Base-by-base conservation (phyloP, 208 protist genomes). In the Wallacemonas sp. region DNA sequence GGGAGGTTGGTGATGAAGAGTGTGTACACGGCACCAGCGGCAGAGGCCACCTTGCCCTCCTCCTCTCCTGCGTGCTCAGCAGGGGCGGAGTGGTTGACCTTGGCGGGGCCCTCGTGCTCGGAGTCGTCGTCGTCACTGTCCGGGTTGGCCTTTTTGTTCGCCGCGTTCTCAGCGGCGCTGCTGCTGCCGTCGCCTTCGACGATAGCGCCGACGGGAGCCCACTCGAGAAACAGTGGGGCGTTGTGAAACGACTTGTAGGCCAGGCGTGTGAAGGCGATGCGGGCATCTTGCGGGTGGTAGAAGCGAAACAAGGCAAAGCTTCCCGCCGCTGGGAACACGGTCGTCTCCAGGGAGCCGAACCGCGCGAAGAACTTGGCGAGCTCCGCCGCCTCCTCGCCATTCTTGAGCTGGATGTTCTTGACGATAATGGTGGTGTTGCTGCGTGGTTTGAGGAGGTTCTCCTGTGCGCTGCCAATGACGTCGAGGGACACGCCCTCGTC, bases 141-240 rank as follows among this genome's bases (percentile, higher is more conserved):
- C 22, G 41, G 33, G 44, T 33, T 27, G 3, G 59, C 12, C 26
- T 3, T 38, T 6, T 53, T 48, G 12, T 12, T 19, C 21, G 33
- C 58, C 26, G 26, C 26, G 24, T 63, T 21, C 19, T 38, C 42
- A 3, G 50, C 13, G 29, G 34, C 2, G 29, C 37, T 15, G 48
- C 27, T 24, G 2, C 32, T 19, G 41, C 83, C 73, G 15, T 64
- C 68, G 34, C 80, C 77, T n/a, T 88, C 83, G 42, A 76, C 59
- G 19, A 97, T 87, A 2, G 90, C 44, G 12, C 85, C 93, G 8
- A 97, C 79, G 8, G 97, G 98, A 4, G 98, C 98, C 98, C 98
- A 99, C 78, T 99, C 98, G 1, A 99, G 78, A 68, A 97, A 99
- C 1, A 99, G 78, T 22, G 98, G 98, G 5, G 90, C 67, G 42